A percentile compares a stretch with the other conserved stretches of the same genome.
These are phyloP conservation scores for Suillus variegatus DNA, from an alignment of 768 basidiomycete genomes.

Conservation along the genomic window DNA sequence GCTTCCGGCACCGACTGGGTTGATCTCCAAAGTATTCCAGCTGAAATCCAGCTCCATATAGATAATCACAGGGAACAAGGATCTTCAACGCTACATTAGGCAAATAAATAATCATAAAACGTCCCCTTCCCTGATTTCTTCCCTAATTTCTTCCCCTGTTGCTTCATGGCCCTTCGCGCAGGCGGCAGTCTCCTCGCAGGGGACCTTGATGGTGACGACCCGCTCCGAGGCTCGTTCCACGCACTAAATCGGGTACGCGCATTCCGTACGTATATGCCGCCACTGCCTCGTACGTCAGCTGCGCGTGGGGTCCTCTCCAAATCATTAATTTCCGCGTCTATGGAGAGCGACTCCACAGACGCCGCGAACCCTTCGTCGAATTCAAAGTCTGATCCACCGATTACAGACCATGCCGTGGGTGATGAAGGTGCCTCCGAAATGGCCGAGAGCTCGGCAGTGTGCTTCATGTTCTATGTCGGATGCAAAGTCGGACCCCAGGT, in stretches of 20 bases:
- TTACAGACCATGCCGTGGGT: slow-evolving; percentile 40
- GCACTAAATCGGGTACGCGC: slow-evolving; percentile 32
- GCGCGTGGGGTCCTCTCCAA: neutral
- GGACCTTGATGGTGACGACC: slow-evolving; percentile 59
- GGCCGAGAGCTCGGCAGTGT: slow-evolving; percentile 22
- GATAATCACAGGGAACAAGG: neutral
- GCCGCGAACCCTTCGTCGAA: slow-evolving; percentile 35
- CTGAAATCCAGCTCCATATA: neutral
- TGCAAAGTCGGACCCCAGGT: slow-evolving; percentile 36
- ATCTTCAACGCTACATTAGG: slow-evolving; percentile 21
- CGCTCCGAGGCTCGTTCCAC: slow-evolving; percentile 36
- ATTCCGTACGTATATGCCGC: slow-evolving; percentile 21
- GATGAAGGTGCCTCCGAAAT: slow-evolving; percentile 30
- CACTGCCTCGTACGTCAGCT: neutral
- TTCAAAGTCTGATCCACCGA: slow-evolving; percentile 32
- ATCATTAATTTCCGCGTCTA: slow-evolving; percentile 27
- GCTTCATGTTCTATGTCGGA: slow-evolving; percentile 27
- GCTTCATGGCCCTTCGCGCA: slow-evolving; percentile 14
- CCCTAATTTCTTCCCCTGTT: slow-evolving; percentile 17
- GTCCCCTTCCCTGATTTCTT: slow-evolving; percentile 22
- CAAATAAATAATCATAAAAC: slow-evolving; percentile 49
- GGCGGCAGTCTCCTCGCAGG: slow-evolving; percentile 41
- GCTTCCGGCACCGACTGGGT: neutral
- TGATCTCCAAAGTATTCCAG: neutral
- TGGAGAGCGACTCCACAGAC: slow-evolving; percentile 36